Base-by-base conservation (phyloP, 768 basidiomycete genomes). In the Rhizopogon salebrosus region DNA sequence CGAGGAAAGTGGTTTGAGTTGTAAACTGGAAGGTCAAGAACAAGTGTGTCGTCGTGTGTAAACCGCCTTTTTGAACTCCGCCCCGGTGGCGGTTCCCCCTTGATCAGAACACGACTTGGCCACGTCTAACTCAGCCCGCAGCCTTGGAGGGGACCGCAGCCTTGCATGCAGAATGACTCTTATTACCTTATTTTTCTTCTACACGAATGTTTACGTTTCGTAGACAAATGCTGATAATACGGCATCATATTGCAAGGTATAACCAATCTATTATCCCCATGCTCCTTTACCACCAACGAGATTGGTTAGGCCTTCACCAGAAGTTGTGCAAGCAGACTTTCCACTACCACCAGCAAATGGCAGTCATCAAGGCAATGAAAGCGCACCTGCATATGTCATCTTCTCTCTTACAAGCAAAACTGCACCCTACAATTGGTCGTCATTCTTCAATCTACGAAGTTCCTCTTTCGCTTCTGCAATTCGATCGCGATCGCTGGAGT, bases 371-470 rank as follows among this genome's bases (percentile, higher is more conserved):
- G 14, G 16, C 14, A 31, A 5, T 26, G 26, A 48, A 14, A 38
- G 70, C 82, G 61, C 70, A 95, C 89, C 93, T 95, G 95, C 49
- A 98, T 94, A 80, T 97, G 97, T 95, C 95, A 98, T 70, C 89
- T 92, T 57, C 95, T 79, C 64, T 97, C 27, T 29, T 29, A 98
- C 95, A 55, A 98, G 86, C 65, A 98, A 69, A 49, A 98, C 68
- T 67, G 95, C 97, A 58, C 98, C 94, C 72, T 89, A 92, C 95
- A 98, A 98, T 72, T 98, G 94, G 54, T 95, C 78, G 69, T 98
- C 95, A 60, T 89, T 87, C 70, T 98, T 77, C 74, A 98, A 95
- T 55, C 93, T 82, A 64, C 95, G 95, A 24, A 98, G 75, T 72
- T 98, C 95, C 65, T 89, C 86, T 66, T 93, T 90, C 34, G 95